Evolutionary conservation across 2,329 filamentous ascomycete genomes (phyloP).

Genomic region (Ceratocystis colombiana): DNA sequence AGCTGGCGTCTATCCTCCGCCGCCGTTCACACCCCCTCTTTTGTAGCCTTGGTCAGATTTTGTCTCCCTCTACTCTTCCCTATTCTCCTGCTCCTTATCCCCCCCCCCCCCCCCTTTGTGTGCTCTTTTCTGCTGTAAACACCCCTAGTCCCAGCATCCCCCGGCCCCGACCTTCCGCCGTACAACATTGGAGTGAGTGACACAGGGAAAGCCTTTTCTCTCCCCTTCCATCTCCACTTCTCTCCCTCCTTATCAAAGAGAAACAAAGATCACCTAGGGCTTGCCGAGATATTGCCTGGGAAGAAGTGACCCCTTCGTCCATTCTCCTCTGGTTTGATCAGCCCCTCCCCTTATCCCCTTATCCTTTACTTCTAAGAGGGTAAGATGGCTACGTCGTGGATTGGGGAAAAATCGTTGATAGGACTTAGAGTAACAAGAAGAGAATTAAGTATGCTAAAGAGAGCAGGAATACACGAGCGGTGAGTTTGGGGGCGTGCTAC

Average conservation of each 20-base stretch:
- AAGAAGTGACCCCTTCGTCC: neutral
- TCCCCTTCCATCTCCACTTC: neutral
- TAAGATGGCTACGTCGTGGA: neutral
- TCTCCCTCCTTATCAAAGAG: neutral
- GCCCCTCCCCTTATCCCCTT: neutral
- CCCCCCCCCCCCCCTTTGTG: neutral
- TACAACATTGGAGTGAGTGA: neutral
- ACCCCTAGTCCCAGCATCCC: neutral
- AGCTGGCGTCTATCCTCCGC: neutral
- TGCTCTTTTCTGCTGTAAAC: neutral
- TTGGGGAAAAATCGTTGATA: neutral
- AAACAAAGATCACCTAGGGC: conserved; percentile 1
- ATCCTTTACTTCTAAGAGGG: too few species aligned
- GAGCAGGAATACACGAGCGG: neutral
- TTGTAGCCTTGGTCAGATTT: neutral
- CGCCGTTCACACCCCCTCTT: neutral
- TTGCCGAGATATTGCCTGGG: neutral
- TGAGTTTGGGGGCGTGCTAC: neutral
- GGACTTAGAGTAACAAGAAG: neutral
- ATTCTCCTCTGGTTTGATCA: neutral
- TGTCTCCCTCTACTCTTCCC: neutral
- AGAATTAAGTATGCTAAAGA: neutral
- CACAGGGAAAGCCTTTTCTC: neutral
- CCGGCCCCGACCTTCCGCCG: neutral
- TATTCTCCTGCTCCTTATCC: neutral